A percentile compares a stretch with the other conserved stretches of the same genome.
Conservation (phyloP, 495 filamentous ascomycete species). For the Aspergillus hancockii region DNA sequence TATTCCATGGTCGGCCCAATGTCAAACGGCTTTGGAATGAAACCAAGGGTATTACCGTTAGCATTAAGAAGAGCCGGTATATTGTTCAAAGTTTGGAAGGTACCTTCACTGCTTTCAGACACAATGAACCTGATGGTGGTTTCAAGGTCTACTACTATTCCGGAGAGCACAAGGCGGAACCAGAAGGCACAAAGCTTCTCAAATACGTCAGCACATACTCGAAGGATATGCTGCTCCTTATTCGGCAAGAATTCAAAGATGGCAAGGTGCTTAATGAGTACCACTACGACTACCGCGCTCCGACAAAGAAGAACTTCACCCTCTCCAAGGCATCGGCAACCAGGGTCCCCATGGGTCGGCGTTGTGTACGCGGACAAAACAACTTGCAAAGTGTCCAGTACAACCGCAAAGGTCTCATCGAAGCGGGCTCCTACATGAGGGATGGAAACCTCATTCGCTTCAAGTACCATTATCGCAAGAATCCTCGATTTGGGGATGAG, state of each 20-base stretch:
- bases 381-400: conserved; percentile 53
- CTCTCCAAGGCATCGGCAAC: conserved; percentile 28
- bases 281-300: conserved; percentile 48
- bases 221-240: conserved; percentile 46
- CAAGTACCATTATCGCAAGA: conserved; percentile 60
- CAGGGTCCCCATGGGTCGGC: conserved; percentile 48
- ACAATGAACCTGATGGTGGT: conserved; percentile 35
- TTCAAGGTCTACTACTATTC: conserved; percentile 50
- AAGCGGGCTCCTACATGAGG: conserved; percentile 55
- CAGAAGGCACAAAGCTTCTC: conserved; percentile 41
- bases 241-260: conserved; percentile 50
- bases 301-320: conserved; percentile 35
- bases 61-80: conserved; percentile 47
- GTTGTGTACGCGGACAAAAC: conserved; percentile 49
- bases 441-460: conserved; percentile 57
- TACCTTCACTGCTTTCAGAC: conserved; percentile 50
- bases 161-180: conserved; percentile 47
- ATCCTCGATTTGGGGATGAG: conserved; percentile 55
- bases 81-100: conserved; percentile 47
- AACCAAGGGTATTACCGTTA: conserved; percentile 48
- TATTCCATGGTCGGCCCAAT: conserved; percentile 48
- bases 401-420: conserved; percentile 55
- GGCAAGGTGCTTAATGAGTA: conserved; percentile 51
- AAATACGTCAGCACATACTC: conserved; percentile 51
- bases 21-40: conserved; percentile 47